phyloP scores from a whole-genome alignment of 331 rosid species.

The Erythrophleum ivorense region DNA sequence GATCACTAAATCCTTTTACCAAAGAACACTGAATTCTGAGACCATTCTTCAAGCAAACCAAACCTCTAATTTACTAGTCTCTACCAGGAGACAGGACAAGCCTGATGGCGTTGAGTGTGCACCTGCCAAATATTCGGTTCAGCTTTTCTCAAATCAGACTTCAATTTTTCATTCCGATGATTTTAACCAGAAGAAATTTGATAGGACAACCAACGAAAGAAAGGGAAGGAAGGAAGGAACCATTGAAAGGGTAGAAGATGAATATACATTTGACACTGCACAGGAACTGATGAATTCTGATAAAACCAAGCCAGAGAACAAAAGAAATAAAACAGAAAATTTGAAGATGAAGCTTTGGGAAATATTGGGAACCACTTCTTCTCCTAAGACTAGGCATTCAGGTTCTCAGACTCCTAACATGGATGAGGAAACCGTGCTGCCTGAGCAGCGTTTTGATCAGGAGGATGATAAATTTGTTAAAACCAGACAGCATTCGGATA shows the following conservation, averaged over 20 bases:
- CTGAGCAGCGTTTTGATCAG: constrained; percentile 47
- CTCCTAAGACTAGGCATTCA: constrained; percentile 53
- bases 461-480: constrained; percentile 46
- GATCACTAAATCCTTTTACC: constrained; percentile 52
- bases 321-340: constrained; percentile 54
- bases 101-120: constrained; percentile 50
- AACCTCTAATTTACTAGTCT: constrained; percentile 49
- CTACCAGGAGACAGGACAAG: constrained; percentile 45
- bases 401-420: constrained; percentile 51
- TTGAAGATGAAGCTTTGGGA: constrained; percentile 86
- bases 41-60: constrained; percentile 51
- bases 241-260: constrained; percentile 52
- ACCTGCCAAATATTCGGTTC: constrained; percentile 48
- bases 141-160: constrained; percentile 48
- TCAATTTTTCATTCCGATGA: constrained; percentile 50
- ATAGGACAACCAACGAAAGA: constrained; percentile 47
- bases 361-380: constrained; percentile 73
- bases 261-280: constrained; percentile 56
- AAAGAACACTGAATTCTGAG: constrained; percentile 50
- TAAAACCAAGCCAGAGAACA: constrained; percentile 47
- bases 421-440: constrained; percentile 42
- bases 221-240: constrained; percentile 55
- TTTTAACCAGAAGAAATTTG: constrained; percentile 50
- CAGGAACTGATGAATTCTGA: constrained; percentile 49
- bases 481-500: constrained; percentile 68